phyloP scores from a whole-genome alignment of 495 filamentous ascomycete species.

The Podospora australis region DNA sequence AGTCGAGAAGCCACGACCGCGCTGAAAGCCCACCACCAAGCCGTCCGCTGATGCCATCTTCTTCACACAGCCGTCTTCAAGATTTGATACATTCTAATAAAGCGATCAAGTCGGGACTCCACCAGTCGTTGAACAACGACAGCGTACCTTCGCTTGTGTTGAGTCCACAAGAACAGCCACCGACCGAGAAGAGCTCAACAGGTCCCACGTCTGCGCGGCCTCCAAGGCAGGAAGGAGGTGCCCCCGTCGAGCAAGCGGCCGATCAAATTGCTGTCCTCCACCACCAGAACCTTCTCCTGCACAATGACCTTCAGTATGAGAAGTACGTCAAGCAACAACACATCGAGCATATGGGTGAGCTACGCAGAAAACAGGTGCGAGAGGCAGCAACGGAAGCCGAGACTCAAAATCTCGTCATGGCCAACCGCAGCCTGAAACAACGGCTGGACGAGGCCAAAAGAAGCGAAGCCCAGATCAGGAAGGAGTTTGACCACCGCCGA shows the following conservation, averaged over 20 bases:
- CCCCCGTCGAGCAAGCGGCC: slow-evolving; percentile 10
- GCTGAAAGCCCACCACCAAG: slow-evolving; percentile 53
- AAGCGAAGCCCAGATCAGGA: slow-evolving; percentile 54
- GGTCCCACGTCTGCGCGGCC: slow-evolving; percentile 18
- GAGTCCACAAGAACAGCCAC: slow-evolving; percentile 35
- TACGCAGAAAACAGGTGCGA: slow-evolving; percentile 59
- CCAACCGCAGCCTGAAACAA: slow-evolving; percentile 60
- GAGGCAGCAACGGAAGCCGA: slow-evolving; percentile 67
- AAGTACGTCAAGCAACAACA: slow-evolving; percentile 71
- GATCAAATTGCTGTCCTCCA: slow-evolving; percentile 53
- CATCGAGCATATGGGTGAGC: slow-evolving; percentile 64
- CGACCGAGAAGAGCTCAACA: slow-evolving; percentile 21
- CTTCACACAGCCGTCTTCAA: slow-evolving; percentile 44
- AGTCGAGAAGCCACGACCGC: no score
- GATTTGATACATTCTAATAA: slow-evolving; percentile 51
- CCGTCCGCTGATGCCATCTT: slow-evolving; percentile 35
- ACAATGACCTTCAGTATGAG: slow-evolving; percentile 72
- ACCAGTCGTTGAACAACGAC: slow-evolving; percentile 44
- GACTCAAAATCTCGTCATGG: slow-evolving; percentile 66
- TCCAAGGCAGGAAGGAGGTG: background rate
- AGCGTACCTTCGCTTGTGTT: slow-evolving; percentile 44
- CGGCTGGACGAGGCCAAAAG: slow-evolving; percentile 63
- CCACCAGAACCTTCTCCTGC: slow-evolving; percentile 57
- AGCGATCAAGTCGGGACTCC: slow-evolving; percentile 42
- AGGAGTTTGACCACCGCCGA: slow-evolving; percentile 57